A percentile compares a stretch with the other conserved stretches of the same genome.
Conservation (phyloP, 768 basidiomycete species). For the Rhodotorula graminis region DNA sequence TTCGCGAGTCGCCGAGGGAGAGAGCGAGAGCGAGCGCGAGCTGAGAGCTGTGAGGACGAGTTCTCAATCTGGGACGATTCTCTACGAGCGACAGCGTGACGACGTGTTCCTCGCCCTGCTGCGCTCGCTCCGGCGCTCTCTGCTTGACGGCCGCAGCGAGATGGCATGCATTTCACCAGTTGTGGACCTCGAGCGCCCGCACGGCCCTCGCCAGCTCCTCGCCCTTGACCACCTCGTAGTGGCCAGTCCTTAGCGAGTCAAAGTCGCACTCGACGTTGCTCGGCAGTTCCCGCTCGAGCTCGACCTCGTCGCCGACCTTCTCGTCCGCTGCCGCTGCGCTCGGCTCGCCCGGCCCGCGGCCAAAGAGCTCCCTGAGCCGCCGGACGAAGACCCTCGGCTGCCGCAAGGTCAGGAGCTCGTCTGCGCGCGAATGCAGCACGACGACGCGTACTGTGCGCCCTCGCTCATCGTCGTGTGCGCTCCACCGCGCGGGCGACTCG, state of each 20-base stretch:
- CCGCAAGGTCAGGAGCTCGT: constrained; percentile 38
- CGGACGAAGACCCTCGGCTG: constrained; percentile 36
- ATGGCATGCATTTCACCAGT: too few species aligned
- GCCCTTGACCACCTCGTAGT: constrained; percentile 37
- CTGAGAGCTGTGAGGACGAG: too few species aligned
- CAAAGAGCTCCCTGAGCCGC: constrained; percentile 8
- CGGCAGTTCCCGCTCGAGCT: background rate
- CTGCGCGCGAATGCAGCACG: constrained; percentile 40
- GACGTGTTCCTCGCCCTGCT: too few species aligned
- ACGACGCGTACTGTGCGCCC: constrained; percentile 8
- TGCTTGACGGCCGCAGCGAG: too few species aligned
- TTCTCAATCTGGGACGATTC: too few species aligned
- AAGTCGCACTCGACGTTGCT: constrained; percentile 31
- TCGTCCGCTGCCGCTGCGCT: background rate
- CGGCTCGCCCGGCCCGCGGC: background rate
- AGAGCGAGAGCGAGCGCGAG: too few species aligned
- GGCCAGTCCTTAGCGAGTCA: constrained; percentile 32
- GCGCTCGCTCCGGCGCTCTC: too few species aligned
- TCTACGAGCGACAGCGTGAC: too few species aligned
- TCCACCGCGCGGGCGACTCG: constrained; percentile 33
- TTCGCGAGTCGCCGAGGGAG: too few species aligned
- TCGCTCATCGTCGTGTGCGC: background rate
- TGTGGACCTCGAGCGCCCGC: too few species aligned
- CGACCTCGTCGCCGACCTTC: background rate
- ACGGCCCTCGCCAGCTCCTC: constrained; percentile 26